Conservation (phyloP, 495 filamentous ascomycete species). For the Aspergillus cristatus region DNA sequence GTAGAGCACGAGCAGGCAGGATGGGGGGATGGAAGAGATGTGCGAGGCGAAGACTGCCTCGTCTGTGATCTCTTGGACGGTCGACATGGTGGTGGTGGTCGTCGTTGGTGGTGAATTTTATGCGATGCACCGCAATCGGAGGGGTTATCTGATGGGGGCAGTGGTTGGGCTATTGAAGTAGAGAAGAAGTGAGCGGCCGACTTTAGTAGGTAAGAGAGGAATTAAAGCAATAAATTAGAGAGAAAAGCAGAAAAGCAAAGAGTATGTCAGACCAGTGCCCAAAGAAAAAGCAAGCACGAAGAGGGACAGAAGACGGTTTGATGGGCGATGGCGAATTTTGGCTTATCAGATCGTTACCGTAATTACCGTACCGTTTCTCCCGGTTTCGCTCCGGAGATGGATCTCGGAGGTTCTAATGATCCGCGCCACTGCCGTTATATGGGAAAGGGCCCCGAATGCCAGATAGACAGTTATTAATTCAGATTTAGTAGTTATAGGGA, state of each 20-base stretch:
- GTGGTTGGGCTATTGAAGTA: not conserved
- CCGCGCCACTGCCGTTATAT: too few relatives aligned
- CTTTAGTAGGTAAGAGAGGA: not conserved
- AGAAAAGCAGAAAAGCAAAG: too few relatives aligned
- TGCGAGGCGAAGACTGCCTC: conserved; percentile 59
- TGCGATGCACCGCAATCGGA: not conserved
- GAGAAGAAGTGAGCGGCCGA: not conserved
- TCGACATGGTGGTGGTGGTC: conserved; percentile 47
- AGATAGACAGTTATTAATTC: too few relatives aligned
- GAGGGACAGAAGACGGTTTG: too few relatives aligned
- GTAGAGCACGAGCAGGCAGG: conserved; percentile 70
- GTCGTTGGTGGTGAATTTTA: conserved; percentile 1
- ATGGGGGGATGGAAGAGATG: conserved; percentile 51
- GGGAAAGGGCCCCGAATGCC: too few relatives aligned
- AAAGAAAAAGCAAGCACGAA: too few relatives aligned
- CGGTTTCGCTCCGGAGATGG: too few relatives aligned
- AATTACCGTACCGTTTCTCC: not conserved
- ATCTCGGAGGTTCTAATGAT: too few relatives aligned
- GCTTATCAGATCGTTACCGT: conserved; percentile 21
- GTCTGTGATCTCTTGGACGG: conserved; percentile 61
- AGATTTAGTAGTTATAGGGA: too few relatives aligned
- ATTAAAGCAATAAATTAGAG: not conserved
- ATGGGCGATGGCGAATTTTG: conserved; percentile 14
- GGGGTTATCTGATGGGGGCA: conserved; percentile 4
- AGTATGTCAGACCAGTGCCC: too few relatives aligned